A percentile compares a stretch with the other conserved stretches of the same genome.
Conservation (phyloP, 1,284 basidiomycete genomes). For the Apiotrichum montevideense region DNA sequence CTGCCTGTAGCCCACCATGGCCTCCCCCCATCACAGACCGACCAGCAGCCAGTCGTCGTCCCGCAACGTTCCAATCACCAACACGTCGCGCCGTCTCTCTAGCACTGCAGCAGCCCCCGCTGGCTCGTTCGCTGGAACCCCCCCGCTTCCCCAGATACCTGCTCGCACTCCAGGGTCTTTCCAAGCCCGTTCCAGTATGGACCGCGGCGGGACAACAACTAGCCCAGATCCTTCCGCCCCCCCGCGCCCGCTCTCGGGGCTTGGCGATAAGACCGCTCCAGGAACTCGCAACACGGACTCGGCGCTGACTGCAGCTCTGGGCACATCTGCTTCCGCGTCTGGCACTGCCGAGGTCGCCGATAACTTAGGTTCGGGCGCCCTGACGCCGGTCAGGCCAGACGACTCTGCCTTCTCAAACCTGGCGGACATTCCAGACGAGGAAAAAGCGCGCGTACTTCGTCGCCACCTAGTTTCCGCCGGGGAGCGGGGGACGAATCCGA, state of each 20-base stretch:
- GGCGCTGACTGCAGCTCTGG: constrained; percentile 11
- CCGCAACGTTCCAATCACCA: not conserved
- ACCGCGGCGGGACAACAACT: not conserved
- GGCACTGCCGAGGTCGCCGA: not conserved
- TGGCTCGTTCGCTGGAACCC: constrained; percentile 7
- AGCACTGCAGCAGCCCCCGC: not conserved
- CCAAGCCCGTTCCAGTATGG: constrained; percentile 1
- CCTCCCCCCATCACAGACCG: not conserved
- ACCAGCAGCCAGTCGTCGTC: not conserved
- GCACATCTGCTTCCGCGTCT: not conserved
- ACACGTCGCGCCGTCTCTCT: not conserved
- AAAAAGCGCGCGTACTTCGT: constrained; percentile 72
- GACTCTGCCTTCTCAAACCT: constrained; percentile 36
- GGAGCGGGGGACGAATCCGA: constrained; percentile 50
- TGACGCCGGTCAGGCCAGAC: constrained; percentile 15
- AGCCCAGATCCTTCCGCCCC: not conserved
- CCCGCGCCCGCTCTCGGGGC: not conserved
- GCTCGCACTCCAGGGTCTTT: constrained; percentile 7
- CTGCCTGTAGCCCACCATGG: not conserved
- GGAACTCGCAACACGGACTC: not conserved
- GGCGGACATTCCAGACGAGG: constrained; percentile 56
- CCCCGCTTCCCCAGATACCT: constrained; percentile 13
- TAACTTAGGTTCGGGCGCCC: not conserved
- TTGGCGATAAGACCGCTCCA: constrained; percentile 6
- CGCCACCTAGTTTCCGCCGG: constrained; percentile 72